Evolutionary conservation across 75 land plant species (phyloP).

Genomic region (Selaginella tamariscina): DNA sequence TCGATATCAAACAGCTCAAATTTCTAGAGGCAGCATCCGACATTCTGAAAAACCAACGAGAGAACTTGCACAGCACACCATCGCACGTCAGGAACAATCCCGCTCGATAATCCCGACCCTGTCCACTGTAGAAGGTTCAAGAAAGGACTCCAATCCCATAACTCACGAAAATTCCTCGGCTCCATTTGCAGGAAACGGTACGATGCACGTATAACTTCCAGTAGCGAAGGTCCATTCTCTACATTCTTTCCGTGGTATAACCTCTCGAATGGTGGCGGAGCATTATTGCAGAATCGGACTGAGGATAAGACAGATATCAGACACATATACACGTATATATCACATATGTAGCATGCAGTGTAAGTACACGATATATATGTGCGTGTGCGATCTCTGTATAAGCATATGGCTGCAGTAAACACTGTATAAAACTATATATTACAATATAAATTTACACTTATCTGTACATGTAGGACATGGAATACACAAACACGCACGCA

Average conservation of each 20-base stretch:
- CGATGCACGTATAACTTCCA: slow-evolving; percentile 39
- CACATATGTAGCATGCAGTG: background rate
- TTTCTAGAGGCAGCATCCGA: slow-evolving; percentile 37
- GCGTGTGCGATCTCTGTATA: too few species aligned
- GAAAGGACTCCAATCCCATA: slow-evolving; percentile 94
- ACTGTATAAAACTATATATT: too few species aligned
- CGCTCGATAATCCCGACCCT: background rate
- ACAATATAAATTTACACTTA: too few species aligned
- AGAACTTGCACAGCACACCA: slow-evolving; percentile 73
- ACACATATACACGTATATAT: background rate
- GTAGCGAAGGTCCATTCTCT: slow-evolving; percentile 23
- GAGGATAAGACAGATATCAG: slow-evolving; percentile 11
- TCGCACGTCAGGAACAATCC: slow-evolving; percentile 38
- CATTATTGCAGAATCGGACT: slow-evolving; percentile 63
- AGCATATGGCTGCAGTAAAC: too few species aligned
- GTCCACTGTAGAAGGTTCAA: slow-evolving; percentile 39
- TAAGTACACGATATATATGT: background rate
- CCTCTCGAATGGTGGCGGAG: slow-evolving; percentile 75
- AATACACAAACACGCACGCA: too few species aligned
- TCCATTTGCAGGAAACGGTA: slow-evolving; percentile 59
- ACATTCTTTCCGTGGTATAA: slow-evolving; percentile 16
- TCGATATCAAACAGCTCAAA: slow-evolving; percentile 29
- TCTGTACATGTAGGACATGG: too few species aligned
- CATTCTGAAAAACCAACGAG: slow-evolving; percentile 38
- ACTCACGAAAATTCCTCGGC: slow-evolving; percentile 37